Base-by-base conservation (phyloP, 208 protist species). In the Lotmaria passim region DNA sequence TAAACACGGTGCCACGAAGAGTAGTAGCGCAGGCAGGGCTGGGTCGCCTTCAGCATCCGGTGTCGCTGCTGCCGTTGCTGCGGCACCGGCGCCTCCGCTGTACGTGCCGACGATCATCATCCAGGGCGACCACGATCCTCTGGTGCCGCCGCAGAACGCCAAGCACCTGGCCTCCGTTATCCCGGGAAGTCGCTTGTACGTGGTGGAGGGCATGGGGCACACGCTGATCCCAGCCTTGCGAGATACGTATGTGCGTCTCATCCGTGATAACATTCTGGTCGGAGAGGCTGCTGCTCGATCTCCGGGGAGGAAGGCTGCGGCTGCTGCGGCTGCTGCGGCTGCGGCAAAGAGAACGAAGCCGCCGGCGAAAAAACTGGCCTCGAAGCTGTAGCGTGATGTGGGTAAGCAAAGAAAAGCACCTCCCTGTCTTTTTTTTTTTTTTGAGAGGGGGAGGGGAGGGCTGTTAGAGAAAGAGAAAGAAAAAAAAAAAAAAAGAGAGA, bases 81-180 rank as follows among this genome's bases (percentile, higher is more conserved):
- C 57, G 21, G 8, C 66, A 0, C 15, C 48, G 11, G 1, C 73
- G 1, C 10, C 26, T 0, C 74, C 48, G 7, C 52, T 63, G 19
- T 79, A 85, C 71, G 66, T 91, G n/a, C 87, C 90, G 11, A 89
- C 83, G 23, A 39, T 90, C n/a, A 72, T 95, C 19, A 50, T 93
- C 7, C 86, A 95, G 8, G 90, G 90, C n/a, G 83, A 79, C 21
- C 41, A 59, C 28, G 90, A 95, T 57, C 30, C 53, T 3, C 63
- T 95, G 34, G 82, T 81, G 36, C 87, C 85, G 2, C 44, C 61
- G n/a, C 41, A 39, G 6, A 91, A 93, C 55, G 87, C 74, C 19
- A 33, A 65, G 17, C 57, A 83, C 61, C 69, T 92, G 6, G 65
- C 71, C n/a, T 30, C 78, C 7, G 31, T 70, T 17, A 86, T 93